A percentile compares a stretch with the other conserved stretches of the same genome.
phyloP scores from a whole-genome alignment of 2,329 filamentous ascomycete species.

The Ophiostoma sp. region DNA sequence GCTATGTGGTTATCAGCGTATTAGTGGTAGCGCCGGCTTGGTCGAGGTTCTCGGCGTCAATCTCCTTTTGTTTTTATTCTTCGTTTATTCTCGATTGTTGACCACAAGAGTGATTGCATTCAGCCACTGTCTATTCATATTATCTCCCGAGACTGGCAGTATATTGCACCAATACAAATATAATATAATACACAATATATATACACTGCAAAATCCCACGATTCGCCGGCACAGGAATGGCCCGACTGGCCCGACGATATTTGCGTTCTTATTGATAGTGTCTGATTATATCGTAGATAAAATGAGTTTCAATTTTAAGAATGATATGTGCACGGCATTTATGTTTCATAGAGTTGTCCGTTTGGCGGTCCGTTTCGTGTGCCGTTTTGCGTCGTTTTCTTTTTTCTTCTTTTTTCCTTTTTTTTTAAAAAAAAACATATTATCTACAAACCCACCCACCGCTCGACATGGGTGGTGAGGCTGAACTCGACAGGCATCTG shows the following conservation, averaged over 20 bases:
- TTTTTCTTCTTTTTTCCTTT: neutral
- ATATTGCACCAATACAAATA: neutral
- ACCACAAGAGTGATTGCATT: too few species aligned
- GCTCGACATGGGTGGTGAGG: neutral
- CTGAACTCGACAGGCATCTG: neutral
- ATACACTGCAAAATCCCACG: neutral
- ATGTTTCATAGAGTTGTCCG: neutral
- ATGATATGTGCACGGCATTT: neutral
- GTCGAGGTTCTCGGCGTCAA: neutral
- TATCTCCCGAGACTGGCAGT: neutral
- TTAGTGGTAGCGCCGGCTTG: neutral
- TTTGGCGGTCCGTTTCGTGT: slow-evolving; percentile 1
- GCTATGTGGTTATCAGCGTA: neutral
- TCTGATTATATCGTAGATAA: neutral
- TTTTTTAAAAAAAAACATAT: too few species aligned
- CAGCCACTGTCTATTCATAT: neutral
- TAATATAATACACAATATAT: neutral
- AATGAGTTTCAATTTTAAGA: too few species aligned
- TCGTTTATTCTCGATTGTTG: too few species aligned
- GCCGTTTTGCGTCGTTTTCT: neutral
- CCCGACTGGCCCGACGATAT: neutral
- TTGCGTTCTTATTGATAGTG: neutral
- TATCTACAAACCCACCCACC: neutral
- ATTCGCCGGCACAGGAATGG: neutral
- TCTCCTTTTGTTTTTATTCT: neutral